phyloP scores from a whole-genome alignment of 2,329 filamentous ascomycete genomes.

The Teratosphaeria gauchensis region DNA sequence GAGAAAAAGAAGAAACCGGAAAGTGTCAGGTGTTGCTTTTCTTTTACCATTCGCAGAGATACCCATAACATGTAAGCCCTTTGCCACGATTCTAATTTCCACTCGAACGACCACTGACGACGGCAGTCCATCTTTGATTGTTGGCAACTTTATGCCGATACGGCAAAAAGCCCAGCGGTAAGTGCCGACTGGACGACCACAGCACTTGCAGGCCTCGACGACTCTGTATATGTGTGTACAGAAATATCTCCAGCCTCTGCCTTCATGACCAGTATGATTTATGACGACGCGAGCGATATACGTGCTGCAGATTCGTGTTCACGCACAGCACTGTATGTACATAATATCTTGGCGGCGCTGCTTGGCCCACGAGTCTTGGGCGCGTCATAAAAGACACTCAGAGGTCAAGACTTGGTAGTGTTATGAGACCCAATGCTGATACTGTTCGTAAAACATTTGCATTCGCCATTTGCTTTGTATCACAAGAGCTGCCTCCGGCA shows the following conservation, averaged over 20 bases:
- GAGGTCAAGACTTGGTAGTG: background rate
- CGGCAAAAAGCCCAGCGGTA: conserved; percentile 2
- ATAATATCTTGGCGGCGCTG: background rate
- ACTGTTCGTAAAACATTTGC: background rate
- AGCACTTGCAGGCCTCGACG: background rate
- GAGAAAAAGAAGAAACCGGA: conserved; percentile 6
- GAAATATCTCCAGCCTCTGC: background rate
- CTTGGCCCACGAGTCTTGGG: background rate
- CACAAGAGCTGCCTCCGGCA: background rate
- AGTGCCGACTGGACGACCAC: background rate
- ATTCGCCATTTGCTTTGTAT: background rate
- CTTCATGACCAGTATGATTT: background rate
- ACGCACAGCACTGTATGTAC: background rate
- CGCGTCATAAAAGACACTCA: background rate
- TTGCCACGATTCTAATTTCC: conserved; percentile 3
- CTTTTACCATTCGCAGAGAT: conserved; percentile 90
- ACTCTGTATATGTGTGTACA: background rate
- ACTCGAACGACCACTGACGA: background rate
- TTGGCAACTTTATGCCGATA: conserved; percentile 92
- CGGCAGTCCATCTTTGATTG: conserved; percentile 76
- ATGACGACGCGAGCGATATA: background rate
- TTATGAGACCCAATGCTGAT: background rate
- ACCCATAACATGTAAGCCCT: conserved; percentile 86
- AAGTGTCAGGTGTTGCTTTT: conserved; percentile 89
- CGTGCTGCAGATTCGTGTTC: background rate